phyloP scores from a whole-genome alignment of 2,329 filamentous ascomycete species.

The Corinectria fuckeliana region DNA sequence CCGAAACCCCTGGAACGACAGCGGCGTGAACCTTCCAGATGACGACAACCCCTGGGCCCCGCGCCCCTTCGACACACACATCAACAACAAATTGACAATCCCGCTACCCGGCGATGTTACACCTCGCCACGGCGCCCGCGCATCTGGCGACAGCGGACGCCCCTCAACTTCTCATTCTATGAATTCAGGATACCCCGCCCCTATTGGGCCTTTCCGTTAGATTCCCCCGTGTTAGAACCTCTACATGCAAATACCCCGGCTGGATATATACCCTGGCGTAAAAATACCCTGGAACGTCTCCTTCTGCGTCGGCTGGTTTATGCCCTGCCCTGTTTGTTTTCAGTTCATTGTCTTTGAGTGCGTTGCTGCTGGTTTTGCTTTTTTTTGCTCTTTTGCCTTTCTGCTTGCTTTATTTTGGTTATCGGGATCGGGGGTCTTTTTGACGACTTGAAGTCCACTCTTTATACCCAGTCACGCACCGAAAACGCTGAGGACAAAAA shows the following conservation, averaged over 20 bases:
- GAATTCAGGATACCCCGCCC: slow-evolving; percentile 94
- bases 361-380: slow-evolving; percentile 30
- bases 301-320: slow-evolving; percentile 56
- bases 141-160: slow-evolving; percentile 88
- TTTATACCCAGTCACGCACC: slow-evolving; percentile 45
- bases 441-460: slow-evolving; percentile 44
- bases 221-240: slow-evolving; percentile 55
- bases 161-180: slow-evolving; percentile 95
- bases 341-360: slow-evolving; percentile 37
- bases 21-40: slow-evolving; percentile 90
- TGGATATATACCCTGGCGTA: slow-evolving; percentile 73
- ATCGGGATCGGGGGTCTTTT: slow-evolving; percentile 39
- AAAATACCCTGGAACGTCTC: slow-evolving; percentile 59
- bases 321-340: slow-evolving; percentile 43
- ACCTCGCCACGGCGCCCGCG: slow-evolving; percentile 81
- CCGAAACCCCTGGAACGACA: slow-evolving; percentile 98
- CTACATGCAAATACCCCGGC: slow-evolving; percentile 65
- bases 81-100: slow-evolving; percentile 67
- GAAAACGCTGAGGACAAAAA: slow-evolving; percentile 41
- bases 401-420: slow-evolving; percentile 32
- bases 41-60: slow-evolving; percentile 75
- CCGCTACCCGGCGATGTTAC: slow-evolving; percentile 81
- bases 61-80: slow-evolving; percentile 70
- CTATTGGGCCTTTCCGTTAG: slow-evolving; percentile 90
- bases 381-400: slow-evolving; percentile 31